phyloP scores from a whole-genome alignment of 495 filamentous ascomycete genomes.

The Talaromyces liani region DNA sequence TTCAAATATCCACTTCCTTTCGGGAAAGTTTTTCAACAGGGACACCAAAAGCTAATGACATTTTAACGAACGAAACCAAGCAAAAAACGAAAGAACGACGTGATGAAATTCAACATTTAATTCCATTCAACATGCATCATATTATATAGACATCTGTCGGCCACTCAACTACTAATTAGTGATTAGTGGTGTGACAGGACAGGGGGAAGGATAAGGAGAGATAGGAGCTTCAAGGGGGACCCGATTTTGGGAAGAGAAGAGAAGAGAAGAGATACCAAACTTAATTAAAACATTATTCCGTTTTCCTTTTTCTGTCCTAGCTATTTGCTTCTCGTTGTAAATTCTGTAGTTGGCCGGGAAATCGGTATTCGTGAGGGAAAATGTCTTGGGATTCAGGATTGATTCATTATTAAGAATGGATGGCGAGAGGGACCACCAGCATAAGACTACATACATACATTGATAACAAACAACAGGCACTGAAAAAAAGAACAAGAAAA shows the following conservation, averaged over 20 bases:
- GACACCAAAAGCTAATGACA: not conserved
- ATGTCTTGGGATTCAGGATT: not conserved
- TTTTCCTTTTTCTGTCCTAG: constrained; percentile 11
- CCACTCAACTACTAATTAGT: not conserved
- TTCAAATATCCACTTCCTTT: not conserved
- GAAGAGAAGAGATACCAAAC: not conserved
- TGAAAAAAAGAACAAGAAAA: not conserved
- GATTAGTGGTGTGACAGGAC: not conserved
- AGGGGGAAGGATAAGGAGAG: not conserved
- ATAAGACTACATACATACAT: not conserved
- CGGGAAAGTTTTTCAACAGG: not conserved
- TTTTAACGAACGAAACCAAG: not conserved
- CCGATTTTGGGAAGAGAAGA: not conserved
- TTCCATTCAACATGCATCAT: constrained; percentile 11
- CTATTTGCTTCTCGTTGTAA: not conserved
- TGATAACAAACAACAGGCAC: not conserved
- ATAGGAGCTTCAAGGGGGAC: not conserved
- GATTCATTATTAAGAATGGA: not conserved
- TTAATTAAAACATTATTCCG: not conserved
- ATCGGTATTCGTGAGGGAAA: not conserved
- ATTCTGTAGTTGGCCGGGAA: not conserved
- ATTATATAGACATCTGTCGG: not conserved
- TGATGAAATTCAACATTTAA: constrained; percentile 11
- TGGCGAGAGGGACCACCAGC: not conserved
- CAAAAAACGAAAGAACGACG: constrained; percentile 1